These are phyloP conservation scores for Saccharomyces hybrid DNA, from an alignment of 1,139 yeast genomes.

Conservation along the genomic window DNA sequence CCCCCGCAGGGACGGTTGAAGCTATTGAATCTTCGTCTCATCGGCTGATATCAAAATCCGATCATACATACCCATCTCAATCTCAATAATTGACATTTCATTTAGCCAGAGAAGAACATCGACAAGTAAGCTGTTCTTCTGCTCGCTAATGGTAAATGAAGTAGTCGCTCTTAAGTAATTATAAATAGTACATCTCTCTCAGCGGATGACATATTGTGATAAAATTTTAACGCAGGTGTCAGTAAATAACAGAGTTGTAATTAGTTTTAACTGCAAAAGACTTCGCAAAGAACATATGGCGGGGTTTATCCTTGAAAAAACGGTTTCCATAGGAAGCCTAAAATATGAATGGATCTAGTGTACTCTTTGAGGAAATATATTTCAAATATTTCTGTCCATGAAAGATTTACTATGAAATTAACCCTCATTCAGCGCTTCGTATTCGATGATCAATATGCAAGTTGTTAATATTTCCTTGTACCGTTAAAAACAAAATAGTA, in stretches of 20 bases:
- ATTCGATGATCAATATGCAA: not conserved
- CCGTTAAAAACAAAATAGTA: not conserved
- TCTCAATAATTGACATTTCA: not conserved
- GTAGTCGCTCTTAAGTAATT: not conserved
- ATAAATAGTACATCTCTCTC: not conserved
- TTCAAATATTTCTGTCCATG: not conserved
- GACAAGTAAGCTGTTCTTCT: not conserved
- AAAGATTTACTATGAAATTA: not conserved
- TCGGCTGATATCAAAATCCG: not conserved
- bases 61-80: not conserved
- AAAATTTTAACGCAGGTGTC: not conserved
- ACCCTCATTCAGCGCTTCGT: not conserved
- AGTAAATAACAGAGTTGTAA: not conserved
- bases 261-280: not conserved
- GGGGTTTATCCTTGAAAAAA: not conserved
- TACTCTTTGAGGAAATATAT: no score
- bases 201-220: not conserved
- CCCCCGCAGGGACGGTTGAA: not conserved
- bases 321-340: not conserved
- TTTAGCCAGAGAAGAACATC: not conserved
- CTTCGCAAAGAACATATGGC: not conserved
- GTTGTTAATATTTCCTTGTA: not conserved
- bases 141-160: not conserved
- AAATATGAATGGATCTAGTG: not conserved
- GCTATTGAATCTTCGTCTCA: not conserved